phyloP scores from a whole-genome alignment of 495 filamentous ascomycete genomes.

The Hyaloscypha bicolor region DNA sequence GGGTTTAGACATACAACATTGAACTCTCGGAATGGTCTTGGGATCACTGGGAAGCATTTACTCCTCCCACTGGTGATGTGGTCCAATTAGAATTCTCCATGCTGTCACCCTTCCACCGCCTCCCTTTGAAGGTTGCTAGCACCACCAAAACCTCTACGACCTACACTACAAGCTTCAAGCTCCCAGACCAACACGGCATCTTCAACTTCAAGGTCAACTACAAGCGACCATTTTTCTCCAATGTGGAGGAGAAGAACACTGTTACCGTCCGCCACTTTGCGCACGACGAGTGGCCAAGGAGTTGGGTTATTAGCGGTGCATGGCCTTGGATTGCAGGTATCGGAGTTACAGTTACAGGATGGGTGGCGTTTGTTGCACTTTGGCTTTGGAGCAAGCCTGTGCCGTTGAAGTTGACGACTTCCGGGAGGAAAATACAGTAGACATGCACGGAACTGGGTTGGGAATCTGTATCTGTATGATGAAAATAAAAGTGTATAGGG shows the following conservation, averaged over 20 bases:
- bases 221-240: constrained; percentile 88
- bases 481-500: constrained; percentile 32
- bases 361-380: constrained; percentile 79
- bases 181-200: constrained; percentile 96
- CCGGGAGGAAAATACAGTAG: constrained; percentile 74
- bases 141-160: constrained; percentile 68
- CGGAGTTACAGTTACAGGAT: constrained; percentile 78
- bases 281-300: constrained; percentile 93
- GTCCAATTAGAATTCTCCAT: constrained; percentile 97
- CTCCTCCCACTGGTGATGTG: constrained; percentile 64
- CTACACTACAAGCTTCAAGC: constrained; percentile 73
- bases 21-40: constrained; percentile 81
- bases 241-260: constrained; percentile 90
- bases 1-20: constrained; percentile 75
- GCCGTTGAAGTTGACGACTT: constrained; percentile 41
- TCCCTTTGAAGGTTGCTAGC: constrained; percentile 57
- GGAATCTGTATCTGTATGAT: constrained; percentile 35
- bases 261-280: constrained; percentile 95
- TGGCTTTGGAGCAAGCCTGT: constrained; percentile 87
- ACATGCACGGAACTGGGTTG: constrained; percentile 12
- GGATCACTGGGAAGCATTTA: constrained; percentile 73
- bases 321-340: constrained; percentile 97
- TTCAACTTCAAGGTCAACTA: constrained; percentile 97
- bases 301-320: constrained; percentile 84
- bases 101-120: constrained; percentile 97